Conservation (phyloP, 1,139 yeast species). For the Hansenula sp. region DNA sequence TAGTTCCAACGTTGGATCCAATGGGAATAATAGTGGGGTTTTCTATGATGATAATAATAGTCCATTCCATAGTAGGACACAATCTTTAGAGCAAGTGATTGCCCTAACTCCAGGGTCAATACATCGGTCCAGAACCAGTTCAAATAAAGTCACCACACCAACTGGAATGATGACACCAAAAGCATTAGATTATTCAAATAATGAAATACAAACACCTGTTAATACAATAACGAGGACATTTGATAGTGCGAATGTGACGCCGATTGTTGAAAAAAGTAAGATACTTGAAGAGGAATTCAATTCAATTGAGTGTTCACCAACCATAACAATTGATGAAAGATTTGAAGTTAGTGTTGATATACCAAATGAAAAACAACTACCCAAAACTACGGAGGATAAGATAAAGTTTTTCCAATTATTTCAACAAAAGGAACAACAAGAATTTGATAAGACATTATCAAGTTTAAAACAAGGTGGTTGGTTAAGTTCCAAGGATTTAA, state of each 20-base stretch:
- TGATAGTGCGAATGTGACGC: not conserved
- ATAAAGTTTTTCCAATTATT: slow-evolving; percentile 12
- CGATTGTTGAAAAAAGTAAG: not conserved
- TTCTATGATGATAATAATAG: not conserved
- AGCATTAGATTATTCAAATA: not conserved
- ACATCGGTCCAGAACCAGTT: slow-evolving; percentile 3
- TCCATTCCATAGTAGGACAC: slow-evolving; percentile 1
- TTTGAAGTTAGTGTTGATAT: slow-evolving; percentile 14
- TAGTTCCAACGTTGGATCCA: not conserved
- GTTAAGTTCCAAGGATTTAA: slow-evolving; percentile 12
- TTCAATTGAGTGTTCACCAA: slow-evolving; percentile 11
- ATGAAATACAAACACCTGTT: not conserved
- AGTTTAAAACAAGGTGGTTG: slow-evolving; percentile 14
- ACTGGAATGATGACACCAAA: slow-evolving; percentile 4
- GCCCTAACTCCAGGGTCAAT: not conserved
- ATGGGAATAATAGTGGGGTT: not conserved
- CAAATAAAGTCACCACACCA: not conserved
- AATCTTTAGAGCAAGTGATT: not conserved
- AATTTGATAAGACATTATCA: slow-evolving; percentile 12
- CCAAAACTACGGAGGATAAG: slow-evolving; percentile 11
- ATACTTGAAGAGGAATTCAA: not conserved
- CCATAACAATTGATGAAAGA: slow-evolving; percentile 13
- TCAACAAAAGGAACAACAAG: slow-evolving; percentile 12
- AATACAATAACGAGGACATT: not conserved
- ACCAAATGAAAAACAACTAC: slow-evolving; percentile 6